Base-by-base conservation (phyloP, 1,284 basidiomycete genomes). In the Polyporus tsugae region DNA sequence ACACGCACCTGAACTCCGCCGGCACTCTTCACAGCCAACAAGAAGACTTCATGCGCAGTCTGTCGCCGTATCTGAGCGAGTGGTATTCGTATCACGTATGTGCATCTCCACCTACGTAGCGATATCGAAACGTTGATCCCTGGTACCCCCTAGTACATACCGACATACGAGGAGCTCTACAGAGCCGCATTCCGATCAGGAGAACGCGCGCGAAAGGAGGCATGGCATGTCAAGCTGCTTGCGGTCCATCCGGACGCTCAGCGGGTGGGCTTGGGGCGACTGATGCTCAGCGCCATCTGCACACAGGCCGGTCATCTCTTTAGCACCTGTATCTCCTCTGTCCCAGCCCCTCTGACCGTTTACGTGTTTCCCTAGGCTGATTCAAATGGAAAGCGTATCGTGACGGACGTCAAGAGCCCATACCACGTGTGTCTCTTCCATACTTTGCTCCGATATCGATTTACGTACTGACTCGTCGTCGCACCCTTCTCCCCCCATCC, bases 121-220 rank as follows among this genome's bases (percentile, higher is more conserved):
- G 42, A 53, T 55, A 29, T 49, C 19, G n/a, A 33, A 39, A 25
- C 60, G 53, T 62, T 64, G 55, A 66, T 52, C 62, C 9, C 36
- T 52, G 19, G 13, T 11, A 35, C 15, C n/a, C n/a, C n/a, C 41
- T 59, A 78, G 75, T 78, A 72, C 44, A 61, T 68, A 33, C 72
- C 75, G 19, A 75, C 71, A 52, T 77, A 77, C 67, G 72, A 77
- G 38, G 75, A 78, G 39, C 71, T 78, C 25, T 77, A 77, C 65
- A 60, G 64, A n/a, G n/a, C 60, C 55, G 68, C 72, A 22, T 74
- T 74, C 53, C 15, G 62, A 4, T 64, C 70, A 5, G 71, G 73
- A 33, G 65, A 73, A 33, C 67, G 64, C 7, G 69, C 65, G 11
- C 71, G 77, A 42, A 62, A 63, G 33, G 70, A 74, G 49, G 69